A percentile compares a stretch with the other conserved stretches of the same genome.
Conservation (phyloP, 306 rosid species). For the Prinsepia uniflora region DNA sequence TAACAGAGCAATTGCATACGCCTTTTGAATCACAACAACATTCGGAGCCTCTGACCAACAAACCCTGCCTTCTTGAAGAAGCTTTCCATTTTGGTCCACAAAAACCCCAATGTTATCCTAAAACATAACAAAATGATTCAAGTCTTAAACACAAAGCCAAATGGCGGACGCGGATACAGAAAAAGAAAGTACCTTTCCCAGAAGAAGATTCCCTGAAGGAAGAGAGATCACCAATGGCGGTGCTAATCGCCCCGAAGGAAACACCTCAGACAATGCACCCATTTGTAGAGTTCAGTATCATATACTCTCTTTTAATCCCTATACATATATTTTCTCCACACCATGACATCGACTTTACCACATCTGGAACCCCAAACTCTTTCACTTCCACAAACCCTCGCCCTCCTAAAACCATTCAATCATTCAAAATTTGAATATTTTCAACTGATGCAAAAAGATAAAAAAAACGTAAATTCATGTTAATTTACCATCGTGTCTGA, state of each 20-base stretch:
- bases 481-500: constrained; percentile 83
- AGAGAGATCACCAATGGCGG: constrained; percentile 90
- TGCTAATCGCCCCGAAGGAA: constrained; percentile 88
- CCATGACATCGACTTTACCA: constrained; percentile 92
- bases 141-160: background rate
- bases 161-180: background rate
- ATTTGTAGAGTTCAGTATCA: constrained; percentile 69
- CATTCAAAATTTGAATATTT: background rate
- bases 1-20: constrained; percentile 78
- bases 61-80: constrained; percentile 84
- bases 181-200: constrained; percentile 68
- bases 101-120: constrained; percentile 97
- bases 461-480: background rate
- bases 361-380: constrained; percentile 78
- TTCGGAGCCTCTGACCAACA: constrained; percentile 98
- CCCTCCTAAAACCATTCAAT: constrained; percentile 48
- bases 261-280: constrained; percentile 84
- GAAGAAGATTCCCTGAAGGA: constrained; percentile 96
- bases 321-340: constrained; percentile 94
- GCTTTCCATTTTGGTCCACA: constrained; percentile 97
- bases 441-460: constrained; percentile 2
- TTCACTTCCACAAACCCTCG: constrained; percentile 97
- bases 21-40: constrained; percentile 73
- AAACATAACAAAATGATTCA: constrained; percentile 7
- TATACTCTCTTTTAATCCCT: constrained; percentile 79